Conservation (phyloP, 2,329 filamentous ascomycete genomes). For the Fusarium compactum region DNA sequence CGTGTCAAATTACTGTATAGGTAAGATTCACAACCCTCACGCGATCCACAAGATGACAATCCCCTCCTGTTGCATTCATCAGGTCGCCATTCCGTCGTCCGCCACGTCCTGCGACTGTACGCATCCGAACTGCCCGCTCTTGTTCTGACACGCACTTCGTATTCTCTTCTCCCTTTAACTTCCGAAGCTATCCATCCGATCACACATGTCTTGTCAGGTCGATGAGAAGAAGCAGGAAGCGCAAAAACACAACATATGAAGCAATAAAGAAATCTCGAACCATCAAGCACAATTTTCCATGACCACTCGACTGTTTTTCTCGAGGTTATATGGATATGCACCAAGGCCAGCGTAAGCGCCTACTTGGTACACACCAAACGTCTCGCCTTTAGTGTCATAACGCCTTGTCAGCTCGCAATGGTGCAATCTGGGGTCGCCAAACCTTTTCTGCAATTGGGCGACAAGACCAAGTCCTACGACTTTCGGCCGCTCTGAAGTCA, state of each 20-base stretch:
- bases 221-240: neutral
- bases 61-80: slow-evolving; percentile 44
- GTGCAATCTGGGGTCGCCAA: slow-evolving; percentile 47
- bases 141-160: slow-evolving; percentile 26
- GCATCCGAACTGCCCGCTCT: slow-evolving; percentile 25
- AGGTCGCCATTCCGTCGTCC: slow-evolving; percentile 39
- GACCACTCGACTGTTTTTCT: neutral
- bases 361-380: slow-evolving; percentile 35
- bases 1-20: slow-evolving; percentile 45
- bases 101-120: slow-evolving; percentile 39
- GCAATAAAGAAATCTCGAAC: neutral
- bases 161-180: slow-evolving; percentile 18
- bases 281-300: neutral
- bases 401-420: slow-evolving; percentile 48
- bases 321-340: slow-evolving; percentile 12
- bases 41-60: slow-evolving; percentile 45
- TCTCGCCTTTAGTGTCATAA: slow-evolving; percentile 41
- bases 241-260: slow-evolving; percentile 7
- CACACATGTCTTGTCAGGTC: neutral
- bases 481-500: neutral
- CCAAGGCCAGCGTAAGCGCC: slow-evolving; percentile 16
- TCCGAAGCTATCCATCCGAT: slow-evolving; percentile 11
- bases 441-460: slow-evolving; percentile 35
- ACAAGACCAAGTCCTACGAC: slow-evolving; percentile 5
- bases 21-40: slow-evolving; percentile 42